phyloP scores from a whole-genome alignment of 495 filamentous ascomycete genomes.

The Aspergillus egyptiacus region DNA sequence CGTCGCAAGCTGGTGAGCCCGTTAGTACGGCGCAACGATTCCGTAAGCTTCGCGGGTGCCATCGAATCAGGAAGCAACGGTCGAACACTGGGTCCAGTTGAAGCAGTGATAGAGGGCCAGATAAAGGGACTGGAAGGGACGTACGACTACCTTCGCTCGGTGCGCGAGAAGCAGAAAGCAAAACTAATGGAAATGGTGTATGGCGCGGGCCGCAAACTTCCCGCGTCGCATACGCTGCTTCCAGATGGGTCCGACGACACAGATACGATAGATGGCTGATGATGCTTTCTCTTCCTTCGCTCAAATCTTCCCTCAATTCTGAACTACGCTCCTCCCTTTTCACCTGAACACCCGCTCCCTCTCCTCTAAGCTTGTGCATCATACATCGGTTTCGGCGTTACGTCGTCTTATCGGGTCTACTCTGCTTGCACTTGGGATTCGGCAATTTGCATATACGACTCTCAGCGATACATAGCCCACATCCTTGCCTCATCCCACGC shows the following conservation, averaged over 20 bases:
- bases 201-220: constrained; percentile 45
- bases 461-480: not conserved
- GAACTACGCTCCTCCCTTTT: not conserved
- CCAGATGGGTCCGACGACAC: constrained; percentile 18
- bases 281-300: not conserved
- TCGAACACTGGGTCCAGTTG: constrained; percentile 52
- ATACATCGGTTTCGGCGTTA: constrained; percentile 3
- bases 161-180: constrained; percentile 71
- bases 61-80: constrained; percentile 39
- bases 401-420: constrained; percentile 1
- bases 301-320: not conserved
- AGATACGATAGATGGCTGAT: constrained; percentile 12
- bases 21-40: constrained; percentile 62
- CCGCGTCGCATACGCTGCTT: constrained; percentile 25
- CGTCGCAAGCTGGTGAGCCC: constrained; percentile 74
- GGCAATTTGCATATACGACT: not conserved
- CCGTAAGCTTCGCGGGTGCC: constrained; percentile 36
- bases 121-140: constrained; percentile 74
- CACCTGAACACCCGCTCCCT: not conserved
- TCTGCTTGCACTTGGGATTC: not conserved
- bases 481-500: not conserved
- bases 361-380: not conserved
- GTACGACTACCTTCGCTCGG: constrained; percentile 63
- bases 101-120: constrained; percentile 67
- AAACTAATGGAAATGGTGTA: constrained; percentile 78